Evolutionary conservation across 2,329 filamentous ascomycete genomes (phyloP), one percentile per base, ranked within the genome.

Genomic region (Botrytis byssoidea): DNA sequence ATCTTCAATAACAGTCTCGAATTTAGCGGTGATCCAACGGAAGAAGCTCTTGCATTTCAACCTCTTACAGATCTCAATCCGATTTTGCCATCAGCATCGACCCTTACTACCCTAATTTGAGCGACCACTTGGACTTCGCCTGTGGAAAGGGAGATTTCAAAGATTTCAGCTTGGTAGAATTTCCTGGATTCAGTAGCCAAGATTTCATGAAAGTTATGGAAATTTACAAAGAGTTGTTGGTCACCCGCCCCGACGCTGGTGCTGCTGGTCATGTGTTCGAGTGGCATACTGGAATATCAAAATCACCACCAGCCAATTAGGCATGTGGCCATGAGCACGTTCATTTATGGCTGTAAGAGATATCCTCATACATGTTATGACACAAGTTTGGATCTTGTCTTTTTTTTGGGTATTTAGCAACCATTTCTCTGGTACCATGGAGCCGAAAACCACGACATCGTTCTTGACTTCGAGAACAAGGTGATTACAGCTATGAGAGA

Each of bases 341-440:
- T 42, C 66, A 69, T 32, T 69, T 32, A 42, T 59, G 66, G 48
- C 25, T 42, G 25, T 59, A 59, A 69, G 66, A 57, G 22, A 69
- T 14, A n/a, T 57, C 9, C 66, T 16, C 64, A 35, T n/a, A 25
- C 29, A n/a, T 66, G 3, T 37, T 20, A 12, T 22, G 12, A 20
- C 44, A 51, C 12, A 25, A 29, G 57, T 60, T 29, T n/a, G 42
- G 6, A 70, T 3, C 5, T 22, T 4, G 8, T 59, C 6, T n/a
- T 14, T 60, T 35, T 18, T n/a, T 32, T 18, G 18, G 35, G 37
- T 35, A 9, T 29, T 44, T 35, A 25, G 67, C 48, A 59, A 44
- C 20, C 32, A 37, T 29, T 44, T 44, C 51, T 60, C 67, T 60
- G 67, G 20, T 59, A n/a, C n/a, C 37, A 60, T 4, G 6, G 7